Conservation (phyloP, 2,329 filamentous ascomycete genomes). For the Monosporascus sp. region DNA sequence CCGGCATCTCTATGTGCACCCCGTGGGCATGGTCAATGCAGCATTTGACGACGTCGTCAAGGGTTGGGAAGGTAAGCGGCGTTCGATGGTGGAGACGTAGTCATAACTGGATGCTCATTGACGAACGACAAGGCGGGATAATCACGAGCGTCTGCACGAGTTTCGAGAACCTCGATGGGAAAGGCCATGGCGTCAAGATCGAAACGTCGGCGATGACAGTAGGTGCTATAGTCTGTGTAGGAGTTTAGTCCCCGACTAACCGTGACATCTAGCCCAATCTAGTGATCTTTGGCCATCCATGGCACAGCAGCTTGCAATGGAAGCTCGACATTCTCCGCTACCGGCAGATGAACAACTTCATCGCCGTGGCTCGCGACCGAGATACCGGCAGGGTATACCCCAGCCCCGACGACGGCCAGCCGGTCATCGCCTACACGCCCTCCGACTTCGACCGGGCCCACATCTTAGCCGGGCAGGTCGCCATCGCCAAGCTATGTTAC, state of each 20-base stretch:
- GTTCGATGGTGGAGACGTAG: neutral
- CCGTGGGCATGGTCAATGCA: slow-evolving; percentile 54
- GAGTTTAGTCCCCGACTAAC: too few species aligned
- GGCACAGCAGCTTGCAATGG: slow-evolving; percentile 62
- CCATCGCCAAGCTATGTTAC: slow-evolving; percentile 70
- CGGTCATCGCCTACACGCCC: slow-evolving; percentile 63
- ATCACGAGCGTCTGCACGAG: slow-evolving; percentile 73
- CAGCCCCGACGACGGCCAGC: slow-evolving; percentile 61
- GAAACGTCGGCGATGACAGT: slow-evolving; percentile 69
- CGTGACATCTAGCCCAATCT: slow-evolving; percentile 50
- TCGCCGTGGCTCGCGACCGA: slow-evolving; percentile 69
- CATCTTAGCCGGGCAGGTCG: slow-evolving; percentile 66
- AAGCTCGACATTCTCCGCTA: slow-evolving; percentile 68
- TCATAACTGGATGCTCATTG: neutral
- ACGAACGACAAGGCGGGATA: slow-evolving; percentile 55
- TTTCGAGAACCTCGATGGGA: slow-evolving; percentile 74
- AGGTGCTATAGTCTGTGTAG: slow-evolving; percentile 16
- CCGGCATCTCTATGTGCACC: slow-evolving; percentile 76
- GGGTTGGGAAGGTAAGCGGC: slow-evolving; percentile 55
- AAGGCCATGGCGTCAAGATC: slow-evolving; percentile 77
- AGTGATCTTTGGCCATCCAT: slow-evolving; percentile 59
- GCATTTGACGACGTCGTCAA: slow-evolving; percentile 65
- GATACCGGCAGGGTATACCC: slow-evolving; percentile 70
- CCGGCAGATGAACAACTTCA: slow-evolving; percentile 65
- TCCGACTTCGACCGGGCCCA: slow-evolving; percentile 68